A percentile compares a stretch with the other conserved stretches of the same genome.
These are phyloP conservation scores for Irpex sp. DNA, from an alignment of 1,284 basidiomycete genomes.

Conservation along the genomic window DNA sequence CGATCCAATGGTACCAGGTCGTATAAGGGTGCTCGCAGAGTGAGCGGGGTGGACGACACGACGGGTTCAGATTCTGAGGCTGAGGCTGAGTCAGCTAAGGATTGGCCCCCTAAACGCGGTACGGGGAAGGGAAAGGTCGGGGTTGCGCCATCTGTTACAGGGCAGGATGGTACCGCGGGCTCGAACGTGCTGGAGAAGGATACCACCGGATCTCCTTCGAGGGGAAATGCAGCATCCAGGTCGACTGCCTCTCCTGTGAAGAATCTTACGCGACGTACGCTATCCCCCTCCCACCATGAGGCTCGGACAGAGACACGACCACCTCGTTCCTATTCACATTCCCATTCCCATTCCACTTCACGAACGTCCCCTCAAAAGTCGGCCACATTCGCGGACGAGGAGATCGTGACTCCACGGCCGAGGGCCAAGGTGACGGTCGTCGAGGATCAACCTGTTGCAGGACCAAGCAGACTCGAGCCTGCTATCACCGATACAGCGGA, in stretches of 20 bases:
- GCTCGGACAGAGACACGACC: too few relatives aligned
- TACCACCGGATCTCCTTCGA: neutral
- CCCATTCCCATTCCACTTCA: neutral
- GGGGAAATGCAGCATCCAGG: neutral
- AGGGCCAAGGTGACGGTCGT: neutral
- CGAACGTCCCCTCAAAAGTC: neutral
- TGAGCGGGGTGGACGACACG: conserved; percentile 13
- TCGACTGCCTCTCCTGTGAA: neutral
- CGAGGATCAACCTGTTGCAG: neutral
- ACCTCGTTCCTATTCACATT: too few relatives aligned
- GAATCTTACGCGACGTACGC: neutral
- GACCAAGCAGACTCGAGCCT: neutral
- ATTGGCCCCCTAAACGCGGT: conserved; percentile 8
- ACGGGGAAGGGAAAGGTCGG: conserved; percentile 16
- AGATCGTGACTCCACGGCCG: neutral
- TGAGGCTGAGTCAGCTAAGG: neutral
- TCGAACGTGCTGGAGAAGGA: neutral
- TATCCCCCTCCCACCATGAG: too few relatives aligned
- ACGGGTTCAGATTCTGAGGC: neutral
- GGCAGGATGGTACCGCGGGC: neutral
- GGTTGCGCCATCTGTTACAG: neutral
- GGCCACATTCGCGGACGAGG: neutral
- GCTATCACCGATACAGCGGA: neutral
- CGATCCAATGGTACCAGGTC: conserved; percentile 14
- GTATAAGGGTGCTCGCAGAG: conserved; percentile 6